Evolutionary conservation across 139 green algal species (phyloP), one percentile per base, ranked within the genome.

Genomic region (Eudorina sp.): DNA sequence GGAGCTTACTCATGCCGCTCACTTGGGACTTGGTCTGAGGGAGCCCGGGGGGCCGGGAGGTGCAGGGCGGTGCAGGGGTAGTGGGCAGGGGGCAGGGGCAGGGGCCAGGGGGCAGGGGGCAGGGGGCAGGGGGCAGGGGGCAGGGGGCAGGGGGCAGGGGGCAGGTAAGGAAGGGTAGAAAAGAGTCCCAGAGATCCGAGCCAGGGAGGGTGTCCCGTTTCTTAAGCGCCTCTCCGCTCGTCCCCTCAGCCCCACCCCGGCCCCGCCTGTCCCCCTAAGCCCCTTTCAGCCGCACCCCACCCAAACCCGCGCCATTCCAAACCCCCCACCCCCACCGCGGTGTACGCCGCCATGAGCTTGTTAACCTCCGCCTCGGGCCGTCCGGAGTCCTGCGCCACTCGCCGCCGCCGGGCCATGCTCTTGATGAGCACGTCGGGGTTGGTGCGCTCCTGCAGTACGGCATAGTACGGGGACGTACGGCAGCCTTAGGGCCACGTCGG

Each of bases 351-450:
- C 66, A 99, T 89, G 86, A 99, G 92, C 53, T 95, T 92, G 1
- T 91, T 74, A 41, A 97, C 95, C 31, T 98, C 94, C 43, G 90
- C 83, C 75, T 98, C 97, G 14, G 48, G 92, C 41, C 85, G 84
- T 0, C 95, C 96, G 25, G 77, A 86, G 53, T 93, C 95, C 55
- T 91, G 84, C 23, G 94, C 90, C 21, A 98, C 83, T 27, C 95
- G 93, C 46, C 94, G 87, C 62, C 93, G 85, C 58, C 95, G 88
- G 45, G 89, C 94, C 64, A 93, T 75, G n/a, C 78, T 94, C 90
- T 95, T 96, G 40, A 96, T 94, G 41, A 99, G 92, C 75, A 99
- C 83, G 51, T 99, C 96, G 0, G 97, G 97, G 74, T 96, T 92
- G 29, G 87, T 66, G 1, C 97, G 91, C 93, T 99, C 97, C 83